Evolutionary conservation across 2,329 filamentous ascomycete genomes (phyloP), one percentile per base, ranked within the genome.

Genomic region (Monascus ruber): DNA sequence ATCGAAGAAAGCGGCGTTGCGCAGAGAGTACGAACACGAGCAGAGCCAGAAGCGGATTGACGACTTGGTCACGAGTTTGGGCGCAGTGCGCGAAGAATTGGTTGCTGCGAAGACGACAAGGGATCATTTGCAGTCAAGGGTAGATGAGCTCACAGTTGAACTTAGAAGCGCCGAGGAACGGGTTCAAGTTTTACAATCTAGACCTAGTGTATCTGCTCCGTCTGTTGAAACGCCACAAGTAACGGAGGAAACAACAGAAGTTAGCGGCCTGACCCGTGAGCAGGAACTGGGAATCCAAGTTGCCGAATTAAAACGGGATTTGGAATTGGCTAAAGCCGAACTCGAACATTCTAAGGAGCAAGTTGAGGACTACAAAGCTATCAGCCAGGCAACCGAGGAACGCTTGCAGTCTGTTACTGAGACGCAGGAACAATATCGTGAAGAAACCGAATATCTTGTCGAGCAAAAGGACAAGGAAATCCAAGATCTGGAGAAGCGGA

Each of bases 21-120:
- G 89, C 41, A 87, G 93, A 53, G 89, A 96, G 54, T 95, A 85
- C 46, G 91, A 98, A 44, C 77, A 82, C 33, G 82, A 86, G 48
- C 86, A 96, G 58, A 80, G 76, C 37, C 86, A 94, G 59, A 91
- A 87, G 62, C 79, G 88, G 37, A 91, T 96, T 44, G 89, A 98
- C 49, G 89, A 96, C 53, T 75, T 98, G 34, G 82, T 89, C 46
- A 72, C 80, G 27, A 89, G 78, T 51, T 70, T 95, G 32, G 74
- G 85, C 49, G 78, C 86, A 44, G 78, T 81, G 37, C 85, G 89
- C 34, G 88, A 96, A 60, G 87, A 95, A 51, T 75, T 94, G 37
- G 78, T 91, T 34, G 80, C 81, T 25, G 78, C 81, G 24, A 94
- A 94, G 70, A 94, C 89, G 1, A 84, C 79, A 35, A 79, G 83